Evolutionary conservation across 129 eudicot species (phyloP).

Genomic region (Flaveria ramosissima): DNA sequence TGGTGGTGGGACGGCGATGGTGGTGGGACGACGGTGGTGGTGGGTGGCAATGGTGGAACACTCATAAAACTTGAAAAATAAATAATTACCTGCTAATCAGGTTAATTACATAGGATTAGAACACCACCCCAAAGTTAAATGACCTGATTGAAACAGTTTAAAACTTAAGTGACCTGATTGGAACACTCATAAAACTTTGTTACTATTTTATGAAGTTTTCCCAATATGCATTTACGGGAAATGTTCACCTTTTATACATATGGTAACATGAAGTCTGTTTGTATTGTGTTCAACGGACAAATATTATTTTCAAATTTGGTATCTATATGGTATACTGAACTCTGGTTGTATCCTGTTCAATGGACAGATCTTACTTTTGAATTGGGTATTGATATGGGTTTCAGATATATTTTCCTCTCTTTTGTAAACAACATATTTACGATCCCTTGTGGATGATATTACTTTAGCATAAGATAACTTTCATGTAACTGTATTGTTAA

Average conservation of each 20-base stretch:
- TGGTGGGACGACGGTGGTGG: no score
- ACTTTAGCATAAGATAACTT: background rate
- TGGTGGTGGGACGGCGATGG: no score
- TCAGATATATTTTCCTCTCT: slow-evolving; percentile 8
- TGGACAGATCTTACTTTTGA: slow-evolving; percentile 1
- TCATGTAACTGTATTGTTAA: background rate
- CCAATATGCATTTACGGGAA: background rate
- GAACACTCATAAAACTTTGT: no score
- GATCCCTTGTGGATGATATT: background rate
- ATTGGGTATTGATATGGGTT: background rate
- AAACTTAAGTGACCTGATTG: no score
- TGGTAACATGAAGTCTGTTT: slow-evolving; percentile 6
- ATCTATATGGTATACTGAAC: slow-evolving; percentile 13
- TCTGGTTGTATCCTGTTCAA: background rate
- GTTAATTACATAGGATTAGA: no score
- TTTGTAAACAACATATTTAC: background rate
- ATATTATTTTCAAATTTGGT: slow-evolving; percentile 7
- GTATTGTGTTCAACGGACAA: slow-evolving; percentile 6
- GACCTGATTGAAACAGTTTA: no score
- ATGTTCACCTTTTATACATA: slow-evolving; percentile 16
- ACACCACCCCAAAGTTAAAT: no score
- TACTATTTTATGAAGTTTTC: no score
- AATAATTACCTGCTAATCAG: no score
- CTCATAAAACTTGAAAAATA: no score
- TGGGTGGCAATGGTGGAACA: no score